Evolutionary conservation across 1,284 basidiomycete genomes (phyloP).

Genomic region (Crucibulum parvulum): DNA sequence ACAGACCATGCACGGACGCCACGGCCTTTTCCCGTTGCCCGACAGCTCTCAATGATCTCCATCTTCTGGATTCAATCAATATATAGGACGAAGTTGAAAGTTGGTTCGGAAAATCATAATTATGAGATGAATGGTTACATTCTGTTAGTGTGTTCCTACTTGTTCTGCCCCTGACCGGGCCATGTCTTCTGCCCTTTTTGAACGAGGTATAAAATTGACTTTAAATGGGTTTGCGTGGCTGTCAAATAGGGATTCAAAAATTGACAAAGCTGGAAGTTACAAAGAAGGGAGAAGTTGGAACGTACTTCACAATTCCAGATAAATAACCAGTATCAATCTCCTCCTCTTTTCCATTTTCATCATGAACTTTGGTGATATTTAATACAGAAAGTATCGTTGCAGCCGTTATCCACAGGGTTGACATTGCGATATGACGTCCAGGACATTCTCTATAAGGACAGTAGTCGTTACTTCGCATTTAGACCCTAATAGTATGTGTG

Average conservation of each 20-base stretch:
- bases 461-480: neutral
- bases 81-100: too few relatives aligned
- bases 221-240: too few relatives aligned
- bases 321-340: conserved; percentile 22
- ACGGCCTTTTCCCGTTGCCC: neutral
- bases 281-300: neutral
- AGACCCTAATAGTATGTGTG: neutral
- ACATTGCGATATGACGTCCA: conserved; percentile 42
- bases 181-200: too few relatives aligned
- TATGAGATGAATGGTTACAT: too few relatives aligned
- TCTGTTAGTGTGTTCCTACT: too few relatives aligned
- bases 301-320: conserved; percentile 16
- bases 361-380: conserved; percentile 25
- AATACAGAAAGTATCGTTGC: conserved; percentile 36
- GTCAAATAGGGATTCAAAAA: too few relatives aligned
- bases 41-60: too few relatives aligned
- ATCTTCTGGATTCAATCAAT: too few relatives aligned
- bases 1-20: neutral
- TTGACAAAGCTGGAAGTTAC: too few relatives aligned
- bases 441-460: conserved; percentile 47
- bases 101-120: too few relatives aligned
- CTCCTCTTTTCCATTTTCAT: conserved; percentile 23
- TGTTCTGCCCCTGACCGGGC: too few relatives aligned
- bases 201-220: too few relatives aligned
- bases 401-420: conserved; percentile 36